Evolutionary conservation across 2,329 filamentous ascomycete species (phyloP).

Genomic region (Aspergillus thermomutatus): DNA sequence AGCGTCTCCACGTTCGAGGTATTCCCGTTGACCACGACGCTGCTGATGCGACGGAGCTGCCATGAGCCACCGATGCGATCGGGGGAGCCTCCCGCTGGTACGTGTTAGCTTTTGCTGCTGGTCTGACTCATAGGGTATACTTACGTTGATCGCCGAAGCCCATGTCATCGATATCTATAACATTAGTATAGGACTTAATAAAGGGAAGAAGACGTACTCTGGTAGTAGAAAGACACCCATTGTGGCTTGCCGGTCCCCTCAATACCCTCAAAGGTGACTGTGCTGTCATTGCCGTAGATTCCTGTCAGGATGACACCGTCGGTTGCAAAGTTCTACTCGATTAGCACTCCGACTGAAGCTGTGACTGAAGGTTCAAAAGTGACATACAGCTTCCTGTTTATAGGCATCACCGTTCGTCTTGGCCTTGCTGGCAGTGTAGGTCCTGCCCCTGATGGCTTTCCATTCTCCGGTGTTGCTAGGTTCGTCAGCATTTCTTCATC

Average conservation of each 20-base stretch:
- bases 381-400: slow-evolving; percentile 50
- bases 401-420: slow-evolving; percentile 47
- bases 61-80: slow-evolving; percentile 60
- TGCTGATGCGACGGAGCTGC: slow-evolving; percentile 59
- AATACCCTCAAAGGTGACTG: slow-evolving; percentile 49
- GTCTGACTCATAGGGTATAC: neutral
- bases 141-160: slow-evolving; percentile 25
- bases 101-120: neutral
- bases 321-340: slow-evolving; percentile 45
- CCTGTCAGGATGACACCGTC: slow-evolving; percentile 49
- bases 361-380: neutral
- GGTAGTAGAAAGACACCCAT: slow-evolving; percentile 59
- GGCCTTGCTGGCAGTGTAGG: slow-evolving; percentile 48
- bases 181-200: neutral
- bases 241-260: slow-evolving; percentile 51
- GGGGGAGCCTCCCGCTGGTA: slow-evolving; percentile 49
- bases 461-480: slow-evolving; percentile 46
- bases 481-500: neutral
- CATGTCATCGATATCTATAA: slow-evolving; percentile 20
- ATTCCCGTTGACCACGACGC: slow-evolving; percentile 57
- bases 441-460: slow-evolving; percentile 45
- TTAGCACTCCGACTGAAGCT: neutral
- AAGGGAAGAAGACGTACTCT: slow-evolving; percentile 30
- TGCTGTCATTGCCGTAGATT: slow-evolving; percentile 55
- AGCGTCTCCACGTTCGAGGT: slow-evolving; percentile 49